Base-by-base conservation (phyloP, 495 filamentous ascomycete genomes). In the Bombardia bombarda region DNA sequence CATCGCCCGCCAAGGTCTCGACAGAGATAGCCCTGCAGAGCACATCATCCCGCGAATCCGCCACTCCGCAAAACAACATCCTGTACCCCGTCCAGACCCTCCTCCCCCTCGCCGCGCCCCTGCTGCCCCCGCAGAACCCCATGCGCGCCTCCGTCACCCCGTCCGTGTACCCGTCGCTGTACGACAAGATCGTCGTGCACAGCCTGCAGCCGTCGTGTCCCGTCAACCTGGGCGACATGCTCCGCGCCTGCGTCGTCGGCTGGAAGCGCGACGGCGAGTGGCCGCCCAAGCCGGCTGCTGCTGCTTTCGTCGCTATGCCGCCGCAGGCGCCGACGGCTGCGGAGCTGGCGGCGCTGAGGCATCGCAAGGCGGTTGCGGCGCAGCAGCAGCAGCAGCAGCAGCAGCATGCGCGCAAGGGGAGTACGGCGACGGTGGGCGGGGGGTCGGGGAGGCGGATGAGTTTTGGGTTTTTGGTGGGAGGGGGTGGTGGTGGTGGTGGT, bases 241-340 rank as follows among this genome's bases (percentile, higher is more conserved):
- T 83, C 18, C 73, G 79, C n/a, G 76, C 85, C 22, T 82, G 90
- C 52, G 89, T 97, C 2, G 74, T 82, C 31, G 92, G 92, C 24
- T 97, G 92, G 92, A 90, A 93, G 61, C 74, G 83, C 32, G 89
- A 93, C 55, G 92, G 88, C 16, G 84, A 94, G 56, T 98, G 92
- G 92, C 92, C 92, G 2, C 87, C 90, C 16, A 83, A 82, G 51
- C 37, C 62, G 0, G 56, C 63, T 0, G 61, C 66, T 18, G 51
- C 69, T 22, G n/a, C n/a, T n/a, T n/a, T n/a, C n/a, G n/a, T n/a
- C n/a, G n/a, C n/a, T n/a, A n/a, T n/a, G n/a, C 52, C 53, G 2
- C 47, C 69, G 22, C 54, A 53, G 3, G 48, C 45, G 14, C 56
- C 50, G 3, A 37, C 45, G 0, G 35, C 54, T n/a, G 43, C 46